Conservation (phyloP, 2,329 filamentous ascomycete genomes). For the Catunica adiposa region DNA sequence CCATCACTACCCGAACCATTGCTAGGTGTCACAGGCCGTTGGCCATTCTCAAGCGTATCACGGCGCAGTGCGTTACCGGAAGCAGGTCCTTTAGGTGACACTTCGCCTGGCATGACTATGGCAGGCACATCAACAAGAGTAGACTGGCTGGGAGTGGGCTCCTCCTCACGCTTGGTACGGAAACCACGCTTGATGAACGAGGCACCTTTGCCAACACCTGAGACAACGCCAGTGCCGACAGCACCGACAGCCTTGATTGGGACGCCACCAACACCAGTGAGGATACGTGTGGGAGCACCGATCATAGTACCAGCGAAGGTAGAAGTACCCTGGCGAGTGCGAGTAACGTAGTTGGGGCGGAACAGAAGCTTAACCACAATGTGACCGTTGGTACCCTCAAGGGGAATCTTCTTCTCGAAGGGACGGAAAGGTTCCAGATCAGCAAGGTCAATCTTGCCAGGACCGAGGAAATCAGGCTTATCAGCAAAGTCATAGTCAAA, state of each 20-base stretch:
- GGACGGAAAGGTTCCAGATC: constrained; percentile 71
- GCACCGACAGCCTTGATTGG: constrained; percentile 78
- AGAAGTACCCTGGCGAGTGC: constrained; percentile 73
- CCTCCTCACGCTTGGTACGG: constrained; percentile 50
- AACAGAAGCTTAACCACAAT: constrained; percentile 76
- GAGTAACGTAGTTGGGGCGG: constrained; percentile 78
- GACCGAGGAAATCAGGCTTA: constrained; percentile 80
- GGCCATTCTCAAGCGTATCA: constrained; percentile 16
- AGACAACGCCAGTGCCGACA: constrained; percentile 44
- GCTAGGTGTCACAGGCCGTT: constrained; percentile 11
- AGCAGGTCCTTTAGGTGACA: constrained; percentile 15
- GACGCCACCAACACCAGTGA: constrained; percentile 62
- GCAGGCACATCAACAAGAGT: constrained; percentile 28
- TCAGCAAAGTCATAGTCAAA: constrained; percentile 97
- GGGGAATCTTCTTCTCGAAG: constrained; percentile 53
- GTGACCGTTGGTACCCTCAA: constrained; percentile 81
- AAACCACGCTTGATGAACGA: constrained; percentile 81
- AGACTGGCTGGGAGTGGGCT: constrained; percentile 28
- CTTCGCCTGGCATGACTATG: constrained; percentile 18
- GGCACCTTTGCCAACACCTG: constrained; percentile 61
- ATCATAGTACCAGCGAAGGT: constrained; percentile 88
- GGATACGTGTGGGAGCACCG: constrained; percentile 67
- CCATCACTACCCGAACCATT: constrained; percentile 19
- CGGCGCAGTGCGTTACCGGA: constrained; percentile 20
- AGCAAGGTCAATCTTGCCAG: constrained; percentile 57